These are phyloP conservation scores for Medicago lupulina DNA, from an alignment of 306 rosid genomes.

Conservation along the genomic window DNA sequence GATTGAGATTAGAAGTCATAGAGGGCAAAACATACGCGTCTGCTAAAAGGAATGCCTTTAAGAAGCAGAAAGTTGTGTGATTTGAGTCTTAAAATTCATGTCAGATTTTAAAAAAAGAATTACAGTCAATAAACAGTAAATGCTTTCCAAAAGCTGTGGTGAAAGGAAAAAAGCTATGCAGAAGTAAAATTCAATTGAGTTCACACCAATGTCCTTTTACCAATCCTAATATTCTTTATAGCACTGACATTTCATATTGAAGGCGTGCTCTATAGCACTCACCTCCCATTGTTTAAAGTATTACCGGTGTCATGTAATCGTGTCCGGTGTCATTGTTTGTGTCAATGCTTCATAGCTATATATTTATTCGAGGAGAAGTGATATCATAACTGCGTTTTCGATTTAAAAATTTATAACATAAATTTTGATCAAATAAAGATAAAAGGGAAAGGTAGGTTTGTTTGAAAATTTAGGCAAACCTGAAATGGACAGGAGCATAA, in stretches of 20 bases:
- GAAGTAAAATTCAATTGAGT: not conserved
- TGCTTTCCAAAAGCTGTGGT: not conserved
- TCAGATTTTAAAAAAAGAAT: not conserved
- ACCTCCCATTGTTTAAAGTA: no score
- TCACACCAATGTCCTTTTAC: not conserved
- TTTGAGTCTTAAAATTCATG: not conserved
- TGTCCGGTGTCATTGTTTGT: no score
- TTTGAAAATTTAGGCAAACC: constrained; percentile 56
- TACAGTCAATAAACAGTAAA: not conserved
- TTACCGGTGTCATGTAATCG: no score
- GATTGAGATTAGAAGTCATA: not conserved
- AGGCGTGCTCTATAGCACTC: no score
- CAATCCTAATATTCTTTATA: not conserved
- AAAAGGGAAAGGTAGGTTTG: not conserved
- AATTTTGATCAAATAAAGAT: constrained; percentile 35
- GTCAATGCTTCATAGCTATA: no score
- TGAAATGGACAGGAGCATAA: constrained; percentile 89
- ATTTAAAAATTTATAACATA: constrained; percentile 20
- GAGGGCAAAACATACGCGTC: not conserved
- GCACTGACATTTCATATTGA: no score
- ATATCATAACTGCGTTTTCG: constrained; percentile 2
- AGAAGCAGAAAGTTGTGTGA: not conserved
- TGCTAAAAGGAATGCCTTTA: not conserved
- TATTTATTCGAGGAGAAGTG: not conserved
- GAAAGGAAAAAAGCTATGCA: not conserved